These are phyloP conservation scores for Lichtheimia ramosa DNA, from an alignment of 371 early-diverging fungal genomes.

Conservation along the genomic window DNA sequence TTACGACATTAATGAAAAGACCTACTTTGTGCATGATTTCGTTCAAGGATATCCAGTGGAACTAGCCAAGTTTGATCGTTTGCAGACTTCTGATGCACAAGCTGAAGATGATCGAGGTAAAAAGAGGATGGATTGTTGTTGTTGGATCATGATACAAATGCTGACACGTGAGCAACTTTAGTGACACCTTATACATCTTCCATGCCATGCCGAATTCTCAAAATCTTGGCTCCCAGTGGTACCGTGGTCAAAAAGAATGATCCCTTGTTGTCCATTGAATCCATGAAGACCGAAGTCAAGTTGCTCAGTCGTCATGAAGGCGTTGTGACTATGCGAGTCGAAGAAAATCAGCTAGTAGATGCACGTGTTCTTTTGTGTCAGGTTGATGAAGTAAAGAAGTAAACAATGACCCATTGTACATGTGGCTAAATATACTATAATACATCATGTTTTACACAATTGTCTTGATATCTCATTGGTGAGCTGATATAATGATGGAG, in stretches of 20 bases:
- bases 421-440: background rate
- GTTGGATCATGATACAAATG: background rate
- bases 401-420: slow-evolving; percentile 1
- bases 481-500: no score
- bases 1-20: slow-evolving; percentile 42
- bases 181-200: slow-evolving; percentile 73
- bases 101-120: slow-evolving; percentile 48
- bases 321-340: slow-evolving; percentile 58
- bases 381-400: slow-evolving; percentile 40
- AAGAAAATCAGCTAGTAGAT: slow-evolving; percentile 67
- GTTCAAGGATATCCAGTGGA: slow-evolving; percentile 52
- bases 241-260: slow-evolving; percentile 60
- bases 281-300: slow-evolving; percentile 78
- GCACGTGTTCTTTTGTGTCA: slow-evolving; percentile 67
- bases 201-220: slow-evolving; percentile 75
- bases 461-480: no score
- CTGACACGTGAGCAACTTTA: slow-evolving; percentile 4
- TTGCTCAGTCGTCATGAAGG: slow-evolving; percentile 66
- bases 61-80: slow-evolving; percentile 47
- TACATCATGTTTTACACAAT: background rate
- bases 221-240: slow-evolving; percentile 57
- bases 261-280: slow-evolving; percentile 68
- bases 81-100: slow-evolving; percentile 41
- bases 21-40: slow-evolving; percentile 59
- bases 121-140: background rate